Conservation (phyloP, 148 eudicot genomes). For the Arbutus unedo region DNA sequence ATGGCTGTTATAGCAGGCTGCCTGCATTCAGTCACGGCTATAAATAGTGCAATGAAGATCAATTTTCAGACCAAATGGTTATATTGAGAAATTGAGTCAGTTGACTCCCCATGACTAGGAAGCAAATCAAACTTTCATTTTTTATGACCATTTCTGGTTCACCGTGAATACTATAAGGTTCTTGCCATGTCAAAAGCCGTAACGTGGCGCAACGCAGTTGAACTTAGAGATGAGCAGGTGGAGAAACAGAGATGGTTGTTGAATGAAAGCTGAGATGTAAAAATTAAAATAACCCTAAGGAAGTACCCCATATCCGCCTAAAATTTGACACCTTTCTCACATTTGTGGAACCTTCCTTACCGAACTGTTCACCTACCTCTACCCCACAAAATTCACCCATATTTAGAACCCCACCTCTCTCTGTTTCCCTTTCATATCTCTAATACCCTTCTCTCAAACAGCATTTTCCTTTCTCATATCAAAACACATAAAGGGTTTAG, state of each 20-base stretch:
- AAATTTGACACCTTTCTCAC: background rate
- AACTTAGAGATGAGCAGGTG: constrained; percentile 7
- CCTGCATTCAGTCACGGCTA: background rate
- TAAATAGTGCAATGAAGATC: no score
- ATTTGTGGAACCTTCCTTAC: background rate
- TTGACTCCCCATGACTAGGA: background rate
- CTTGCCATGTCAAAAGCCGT: background rate
- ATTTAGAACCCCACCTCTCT: constrained; percentile 4
- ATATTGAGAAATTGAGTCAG: background rate
- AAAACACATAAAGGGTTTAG: background rate
- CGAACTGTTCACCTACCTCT: constrained; percentile 12
- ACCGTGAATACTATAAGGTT: background rate
- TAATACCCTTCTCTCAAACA: constrained; percentile 5
- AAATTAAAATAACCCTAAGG: background rate
- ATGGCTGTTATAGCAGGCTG: background rate
- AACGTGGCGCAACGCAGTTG: background rate
- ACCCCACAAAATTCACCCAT: constrained; percentile 6
- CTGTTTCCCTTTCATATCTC: constrained; percentile 1
- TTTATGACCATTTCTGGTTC: background rate
- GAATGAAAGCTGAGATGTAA: constrained; percentile 1
- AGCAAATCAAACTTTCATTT: background rate
- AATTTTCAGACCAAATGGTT: background rate
- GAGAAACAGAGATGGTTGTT: background rate
- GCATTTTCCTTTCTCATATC: background rate
- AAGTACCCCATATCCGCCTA: background rate